Base-by-base conservation (phyloP, 2,329 filamentous ascomycete species). In the Epichloe festucae region DNA sequence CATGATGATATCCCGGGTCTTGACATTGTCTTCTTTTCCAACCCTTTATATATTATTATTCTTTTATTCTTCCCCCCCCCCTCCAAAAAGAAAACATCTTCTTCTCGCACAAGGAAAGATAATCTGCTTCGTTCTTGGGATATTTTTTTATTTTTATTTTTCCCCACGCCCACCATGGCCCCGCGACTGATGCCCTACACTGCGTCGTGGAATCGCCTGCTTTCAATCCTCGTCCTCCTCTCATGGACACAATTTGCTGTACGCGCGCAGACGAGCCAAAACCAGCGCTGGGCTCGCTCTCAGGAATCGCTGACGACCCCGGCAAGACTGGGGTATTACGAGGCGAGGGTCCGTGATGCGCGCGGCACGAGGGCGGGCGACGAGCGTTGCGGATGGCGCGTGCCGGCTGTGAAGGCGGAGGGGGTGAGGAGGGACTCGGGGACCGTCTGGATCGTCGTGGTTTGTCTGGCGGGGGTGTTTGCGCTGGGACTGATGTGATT, bases 351-450 rank as follows among this genome's bases (percentile, higher is more conserved):
- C 7, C 68, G 23, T 2, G 2, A 68, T 52, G 57, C 62, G 42
- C 68, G 67, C 56, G 56, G 53, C 48, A 67, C 64, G 41, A 54
- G 60, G 23, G 63, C 50, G 42, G 62, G 61, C 10, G 46, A 53
- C n/a, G 61, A 63, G 52, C 62, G 62, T 41, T 67, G 66, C 52
- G 66, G 65, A 5, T 69, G 67, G 66, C 65, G 65, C 51, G 61
- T 66, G 12, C 66, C 67, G 1, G 56, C 68, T 0, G 54, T 63
- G 46, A 61, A 64, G 57, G 58, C 56, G 8, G 56, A 55, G 50
- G 56, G 53, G 49, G 59, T 52, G 3, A 58, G 49, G 21, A 58
- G 58, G 14, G 58, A 57, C 4, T 56, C 55, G 19, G 56, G 60
- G 4, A 49, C 58, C 40, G 61, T 62, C 14, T 53, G 54, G 41